Conservation (phyloP, 169 alveolate species). For the Cryptosporidium ryanae region DNA sequence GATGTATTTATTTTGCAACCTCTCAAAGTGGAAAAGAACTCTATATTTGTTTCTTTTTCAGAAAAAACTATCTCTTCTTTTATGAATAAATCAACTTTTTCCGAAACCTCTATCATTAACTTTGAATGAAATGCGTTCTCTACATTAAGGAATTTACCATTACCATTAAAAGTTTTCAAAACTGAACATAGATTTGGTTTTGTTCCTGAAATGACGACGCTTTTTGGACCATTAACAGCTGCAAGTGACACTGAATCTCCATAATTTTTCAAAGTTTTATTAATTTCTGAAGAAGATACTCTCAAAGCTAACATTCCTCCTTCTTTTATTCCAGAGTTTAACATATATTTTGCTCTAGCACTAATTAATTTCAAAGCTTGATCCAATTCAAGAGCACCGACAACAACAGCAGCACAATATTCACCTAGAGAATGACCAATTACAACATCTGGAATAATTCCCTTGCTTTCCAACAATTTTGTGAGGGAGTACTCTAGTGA, state of each 20-base stretch:
- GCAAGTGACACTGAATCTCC: conserved; percentile 38
- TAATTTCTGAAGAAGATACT: conserved; percentile 7
- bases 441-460: conserved; percentile 72
- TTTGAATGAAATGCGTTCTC: conserved; percentile 55
- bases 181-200: not conserved
- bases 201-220: conserved; percentile 51
- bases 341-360: conserved; percentile 28
- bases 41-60: not conserved
- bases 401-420: conserved; percentile 81
- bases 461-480: conserved; percentile 60
- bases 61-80: conserved; percentile 38
- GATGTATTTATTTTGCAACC: conserved; percentile 6
- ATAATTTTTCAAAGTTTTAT: not conserved
- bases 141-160: conserved; percentile 45
- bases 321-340: not conserved
- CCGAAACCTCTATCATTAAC: conserved; percentile 17
- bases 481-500: conserved; percentile 62
- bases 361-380: conserved; percentile 28
- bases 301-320: conserved; percentile 66
- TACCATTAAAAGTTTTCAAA: conserved; percentile 18
- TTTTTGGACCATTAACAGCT: conserved; percentile 66
- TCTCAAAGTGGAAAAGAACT: conserved; percentile 35
- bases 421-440: conserved; percentile 83
- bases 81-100: conserved; percentile 24
- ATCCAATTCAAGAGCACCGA: conserved; percentile 73